Conservation (phyloP, 768 basidiomycete genomes). For the Mycena maculata region DNA sequence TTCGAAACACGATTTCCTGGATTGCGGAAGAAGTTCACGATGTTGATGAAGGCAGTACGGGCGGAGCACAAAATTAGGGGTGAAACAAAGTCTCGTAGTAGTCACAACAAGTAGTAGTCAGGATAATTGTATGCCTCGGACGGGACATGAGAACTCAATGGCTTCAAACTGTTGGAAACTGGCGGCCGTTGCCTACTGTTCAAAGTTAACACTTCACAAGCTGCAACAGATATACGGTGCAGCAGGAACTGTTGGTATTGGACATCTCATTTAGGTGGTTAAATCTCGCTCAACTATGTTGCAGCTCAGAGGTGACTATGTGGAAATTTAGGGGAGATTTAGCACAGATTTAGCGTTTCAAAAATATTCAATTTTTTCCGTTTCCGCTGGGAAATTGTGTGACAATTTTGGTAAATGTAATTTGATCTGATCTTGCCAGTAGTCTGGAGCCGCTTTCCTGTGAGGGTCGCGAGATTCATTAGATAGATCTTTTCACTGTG, state of each 20-base stretch:
- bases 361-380: conserved; percentile 4
- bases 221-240: background rate
- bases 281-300: conserved; percentile 17
- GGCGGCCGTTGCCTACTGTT: background rate
- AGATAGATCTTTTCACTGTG: no score
- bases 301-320: conserved; percentile 19
- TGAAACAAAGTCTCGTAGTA: conserved; percentile 17
- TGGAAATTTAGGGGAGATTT: conserved; percentile 14
- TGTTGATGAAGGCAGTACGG: conserved; percentile 19
- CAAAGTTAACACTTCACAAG: no score
- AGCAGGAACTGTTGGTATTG: background rate
- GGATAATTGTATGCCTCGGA: background rate
- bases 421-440: background rate
- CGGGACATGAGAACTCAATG: background rate
- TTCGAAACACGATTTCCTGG: conserved; percentile 19
- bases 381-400: background rate
- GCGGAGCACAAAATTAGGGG: conserved; percentile 7
- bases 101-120: conserved; percentile 3
- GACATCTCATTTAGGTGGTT: conserved; percentile 11
- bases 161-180: background rate
- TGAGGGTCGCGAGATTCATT: background rate
- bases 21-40: conserved; percentile 14
- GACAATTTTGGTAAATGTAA: background rate
- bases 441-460: background rate
- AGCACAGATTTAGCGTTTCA: background rate